phyloP scores from a whole-genome alignment of 208 protist species.

The Phytomonas sp. region DNA sequence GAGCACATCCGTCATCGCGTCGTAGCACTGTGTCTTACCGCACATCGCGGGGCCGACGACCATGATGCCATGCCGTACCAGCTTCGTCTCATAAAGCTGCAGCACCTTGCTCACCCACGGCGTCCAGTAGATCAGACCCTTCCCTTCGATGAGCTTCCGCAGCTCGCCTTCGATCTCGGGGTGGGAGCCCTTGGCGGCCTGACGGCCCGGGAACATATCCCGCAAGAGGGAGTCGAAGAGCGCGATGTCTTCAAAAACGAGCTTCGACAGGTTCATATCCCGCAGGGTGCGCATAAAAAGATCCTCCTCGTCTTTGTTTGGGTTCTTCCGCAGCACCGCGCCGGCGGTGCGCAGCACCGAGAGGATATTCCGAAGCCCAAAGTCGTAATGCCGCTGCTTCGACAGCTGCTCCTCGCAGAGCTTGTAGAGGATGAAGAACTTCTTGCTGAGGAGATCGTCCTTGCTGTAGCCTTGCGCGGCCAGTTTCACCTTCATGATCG shows the following conservation, averaged over 20 bases:
- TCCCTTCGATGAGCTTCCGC: slow-evolving; percentile 78
- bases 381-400: slow-evolving; percentile 98
- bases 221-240: slow-evolving; percentile 95
- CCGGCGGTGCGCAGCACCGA: slow-evolving; percentile 95
- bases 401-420: slow-evolving; percentile 98
- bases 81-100: slow-evolving; percentile 93
- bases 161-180: slow-evolving; percentile 89
- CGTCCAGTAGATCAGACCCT: slow-evolving; percentile 76
- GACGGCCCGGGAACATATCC: slow-evolving; percentile 91
- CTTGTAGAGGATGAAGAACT: slow-evolving; percentile 93
- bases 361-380: slow-evolving; percentile 97
- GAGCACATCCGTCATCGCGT: slow-evolving; percentile 85
- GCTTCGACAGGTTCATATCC: slow-evolving; percentile 97
- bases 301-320: slow-evolving; percentile 88
- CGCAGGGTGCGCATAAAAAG: slow-evolving; percentile 95
- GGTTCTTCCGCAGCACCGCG: slow-evolving; percentile 79
- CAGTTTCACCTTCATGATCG: slow-evolving; percentile 96
- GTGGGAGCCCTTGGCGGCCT: slow-evolving; percentile 87
- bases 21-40: slow-evolving; percentile 93
- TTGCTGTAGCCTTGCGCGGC: slow-evolving; percentile 91
- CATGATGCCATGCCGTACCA: slow-evolving; percentile 94
- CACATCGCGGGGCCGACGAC: slow-evolving; percentile 90
- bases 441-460: slow-evolving; percentile 90
- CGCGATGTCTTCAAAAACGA: slow-evolving; percentile 96
- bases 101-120: slow-evolving; percentile 91